Evolutionary conservation across 495 filamentous ascomycete species (phyloP), one percentile per base, ranked within the genome.

Genomic region (Staphylotrichum longicolle): DNA sequence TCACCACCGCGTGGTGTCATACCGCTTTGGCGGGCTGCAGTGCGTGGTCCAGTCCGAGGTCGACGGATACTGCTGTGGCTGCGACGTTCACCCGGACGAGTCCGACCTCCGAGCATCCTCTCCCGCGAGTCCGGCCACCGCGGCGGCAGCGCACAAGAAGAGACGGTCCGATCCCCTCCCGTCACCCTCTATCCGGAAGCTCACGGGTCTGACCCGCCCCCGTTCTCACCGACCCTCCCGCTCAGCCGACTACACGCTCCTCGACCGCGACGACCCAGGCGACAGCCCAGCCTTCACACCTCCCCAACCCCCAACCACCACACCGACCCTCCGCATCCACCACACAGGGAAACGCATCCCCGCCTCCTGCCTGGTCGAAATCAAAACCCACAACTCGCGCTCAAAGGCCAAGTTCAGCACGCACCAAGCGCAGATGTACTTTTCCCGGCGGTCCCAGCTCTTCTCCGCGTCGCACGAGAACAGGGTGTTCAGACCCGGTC

Each of bases 1-100:
- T 48, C 69, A 72, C 46, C 67, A 72, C 45, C 65, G 65, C 4
- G 69, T 72, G 0, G 60, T 67, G n/a, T 27, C 62, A 2, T 72
- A 70, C 51, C 6, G 30, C 30, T 66, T 72, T 34, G 65, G 52
- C 4, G 65, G 61, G 4, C 34, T 72, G 46, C 54, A 56, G 11
- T 59, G 52, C 8, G 51, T 70, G 3, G 60, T 72, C 0, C 69
- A 72, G 58, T 62, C 60, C 44, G 69, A 72, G 45, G 65, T 68
- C 0, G 69, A 72, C 15, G 69, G 45, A 0, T 68, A 66, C 46
- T 54, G 59, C 54, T 70, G 68, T 47, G 50, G 42, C 14, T 60
- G 61, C 57, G 33, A 60, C 51, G 45, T 65, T 39, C 35, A 10
- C 33, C 33, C 40, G 1, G 9, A 34, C 45, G 14, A 9, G 5